These are phyloP conservation scores for Dendrobium huoshanense DNA, from an alignment of 106 monocot species.

Conservation along the genomic window DNA sequence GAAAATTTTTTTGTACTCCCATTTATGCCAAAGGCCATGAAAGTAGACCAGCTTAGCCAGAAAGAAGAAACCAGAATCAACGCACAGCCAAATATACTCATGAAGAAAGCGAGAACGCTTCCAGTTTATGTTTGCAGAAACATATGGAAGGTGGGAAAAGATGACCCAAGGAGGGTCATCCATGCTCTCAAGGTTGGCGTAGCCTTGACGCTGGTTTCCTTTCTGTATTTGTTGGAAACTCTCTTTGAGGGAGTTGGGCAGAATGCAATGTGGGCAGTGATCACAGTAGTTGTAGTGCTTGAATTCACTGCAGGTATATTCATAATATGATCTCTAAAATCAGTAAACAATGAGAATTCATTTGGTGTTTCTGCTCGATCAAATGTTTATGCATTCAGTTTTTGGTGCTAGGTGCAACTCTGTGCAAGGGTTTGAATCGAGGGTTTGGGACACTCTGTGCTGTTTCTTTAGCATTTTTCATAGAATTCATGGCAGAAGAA, in stretches of 20 bases:
- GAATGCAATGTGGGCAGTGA: slow-evolving; percentile 77
- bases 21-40: neutral
- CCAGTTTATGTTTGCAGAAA: slow-evolving; percentile 19
- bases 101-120: slow-evolving; percentile 16
- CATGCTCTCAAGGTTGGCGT: slow-evolving; percentile 65
- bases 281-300: slow-evolving; percentile 65
- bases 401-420: slow-evolving; percentile 45
- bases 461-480: slow-evolving; percentile 56
- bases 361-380: neutral
- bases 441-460: slow-evolving; percentile 58
- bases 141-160: slow-evolving; percentile 34
- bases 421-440: slow-evolving; percentile 81
- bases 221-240: slow-evolving; percentile 59
- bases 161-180: slow-evolving; percentile 50
- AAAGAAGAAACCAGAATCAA: neutral
- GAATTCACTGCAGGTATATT: slow-evolving; percentile 64
- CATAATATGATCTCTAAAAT: no score
- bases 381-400: neutral
- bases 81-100: neutral
- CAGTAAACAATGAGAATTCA: neutral
- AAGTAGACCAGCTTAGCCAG: neutral
- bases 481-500: slow-evolving; percentile 40
- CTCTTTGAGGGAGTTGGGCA: slow-evolving; percentile 57
- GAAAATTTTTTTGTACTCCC: neutral
- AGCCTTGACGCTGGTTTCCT: slow-evolving; percentile 59